Evolutionary conservation across 495 filamentous ascomycete genomes (phyloP), one percentile per base, ranked within the genome.

Genomic region (Jackrogersella minutella): DNA sequence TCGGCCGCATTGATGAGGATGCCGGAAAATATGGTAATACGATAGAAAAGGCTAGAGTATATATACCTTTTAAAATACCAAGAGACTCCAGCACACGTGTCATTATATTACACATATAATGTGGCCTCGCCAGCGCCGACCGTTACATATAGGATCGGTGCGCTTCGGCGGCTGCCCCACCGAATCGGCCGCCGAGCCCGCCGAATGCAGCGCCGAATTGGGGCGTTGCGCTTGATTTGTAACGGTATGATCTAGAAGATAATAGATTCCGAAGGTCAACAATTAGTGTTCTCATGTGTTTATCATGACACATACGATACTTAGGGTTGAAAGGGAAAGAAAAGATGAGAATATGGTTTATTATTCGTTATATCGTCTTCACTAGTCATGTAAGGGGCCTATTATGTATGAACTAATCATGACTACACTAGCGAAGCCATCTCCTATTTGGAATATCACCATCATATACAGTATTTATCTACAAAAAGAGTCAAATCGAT

Each of bases 151-250:
- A 21, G 5, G 4, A 19, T 56, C 61, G 51, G 61, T 34, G 43
- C 14, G 6, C 31, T 68, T 68, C 65, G 65, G 65, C 58, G 65
- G 24, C 11, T 4, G 53, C 53, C 39, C 64, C 58, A 26, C 64
- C 49, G 49, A 33, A 16, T 14, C 22, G 4, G 19, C 24, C 56
- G 40, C 63, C 50, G 63, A 61, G 36, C 5, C 54, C 58, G 21
- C 65, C 59, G 59, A 64, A 55, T 22, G 26, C 50, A 11, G 43
- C 64, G 33, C 58, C 58, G 58, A 68, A 67, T n/a, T 11, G 13
- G 14, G 16, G 9, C 28, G n/a, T n/a, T 21, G 2, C 0, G 1
- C 7, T 34, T 52, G 49, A 52, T 52, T 52, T 36, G 49, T 36
- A 52, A 52, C 30, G 31, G 28, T 31, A 52, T 36, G 31, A 36